phyloP scores from a whole-genome alignment of 768 basidiomycete species.

The Rossbeevera mucosa region DNA sequence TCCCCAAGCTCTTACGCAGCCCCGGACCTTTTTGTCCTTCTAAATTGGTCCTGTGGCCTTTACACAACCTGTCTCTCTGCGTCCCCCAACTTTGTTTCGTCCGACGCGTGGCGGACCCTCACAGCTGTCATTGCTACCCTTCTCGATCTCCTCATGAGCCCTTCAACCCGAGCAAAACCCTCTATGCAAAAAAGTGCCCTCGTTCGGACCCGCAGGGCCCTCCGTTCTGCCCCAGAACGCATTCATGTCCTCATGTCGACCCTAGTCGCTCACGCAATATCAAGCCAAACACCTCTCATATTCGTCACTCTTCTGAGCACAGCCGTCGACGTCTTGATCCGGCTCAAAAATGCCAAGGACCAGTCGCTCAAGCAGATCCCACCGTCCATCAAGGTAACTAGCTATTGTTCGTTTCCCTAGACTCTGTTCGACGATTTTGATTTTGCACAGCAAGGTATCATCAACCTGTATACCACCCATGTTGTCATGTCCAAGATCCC shows the following conservation, averaged over 20 bases:
- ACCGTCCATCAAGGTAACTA: slow-evolving; percentile 43
- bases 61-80: slow-evolving; percentile 48
- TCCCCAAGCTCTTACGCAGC: slow-evolving; percentile 48
- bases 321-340: slow-evolving; percentile 64
- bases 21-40: slow-evolving; percentile 60
- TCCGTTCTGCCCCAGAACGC: slow-evolving; percentile 56
- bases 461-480: slow-evolving; percentile 53
- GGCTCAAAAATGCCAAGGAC: slow-evolving; percentile 54
- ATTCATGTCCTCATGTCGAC: slow-evolving; percentile 50
- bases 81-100: slow-evolving; percentile 42
- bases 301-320: slow-evolving; percentile 58
- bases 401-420: background rate
- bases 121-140: slow-evolving; percentile 54
- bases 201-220: slow-evolving; percentile 57
- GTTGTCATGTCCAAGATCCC: slow-evolving; percentile 65
- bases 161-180: slow-evolving; percentile 48
- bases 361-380: slow-evolving; percentile 40
- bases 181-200: slow-evolving; percentile 59
- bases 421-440: background rate
- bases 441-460: slow-evolving; percentile 55
- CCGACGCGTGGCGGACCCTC: slow-evolving; percentile 49
- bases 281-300: slow-evolving; percentile 39
- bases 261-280: slow-evolving; percentile 48
- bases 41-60: slow-evolving; percentile 66
- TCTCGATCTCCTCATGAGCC: slow-evolving; percentile 54